Percentiles rank a stretch among this genome's conserved stretches.
Conservation (phyloP, 1,139 yeast species). For the Torulaspora globosa region DNA sequence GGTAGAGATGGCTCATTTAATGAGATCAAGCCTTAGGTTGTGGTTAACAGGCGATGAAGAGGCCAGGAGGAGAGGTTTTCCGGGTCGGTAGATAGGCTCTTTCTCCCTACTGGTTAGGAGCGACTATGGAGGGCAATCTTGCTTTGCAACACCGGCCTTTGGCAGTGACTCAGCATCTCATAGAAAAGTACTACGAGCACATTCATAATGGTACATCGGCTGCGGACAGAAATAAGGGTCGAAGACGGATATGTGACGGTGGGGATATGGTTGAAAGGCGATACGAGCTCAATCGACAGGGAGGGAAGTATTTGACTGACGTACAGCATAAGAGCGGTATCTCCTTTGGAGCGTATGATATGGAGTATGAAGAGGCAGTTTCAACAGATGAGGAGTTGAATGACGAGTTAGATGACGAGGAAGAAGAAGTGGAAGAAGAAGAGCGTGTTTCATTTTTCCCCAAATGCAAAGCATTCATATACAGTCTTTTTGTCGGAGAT, state of each 20-base stretch:
- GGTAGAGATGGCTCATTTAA: neutral
- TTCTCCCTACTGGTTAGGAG: neutral
- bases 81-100: neutral
- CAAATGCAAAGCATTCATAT: conserved; percentile 17
- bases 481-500: conserved; percentile 27
- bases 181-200: conserved; percentile 20
- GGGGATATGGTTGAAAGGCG: conserved; percentile 6
- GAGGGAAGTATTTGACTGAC: neutral
- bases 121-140: conserved; percentile 9
- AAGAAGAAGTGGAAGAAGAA: neutral
- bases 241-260: conserved; percentile 6
- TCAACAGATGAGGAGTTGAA: conserved; percentile 3
- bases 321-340: conserved; percentile 2
- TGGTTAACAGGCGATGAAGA: neutral
- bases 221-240: conserved; percentile 1
- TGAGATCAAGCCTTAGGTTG: neutral
- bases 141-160: conserved; percentile 13
- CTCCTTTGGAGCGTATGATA: neutral
- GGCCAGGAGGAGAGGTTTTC: no score
- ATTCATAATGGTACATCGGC: conserved; percentile 9
- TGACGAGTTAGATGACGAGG: conserved; percentile 6
- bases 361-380: conserved; percentile 7
- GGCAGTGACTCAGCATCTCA: conserved; percentile 22
- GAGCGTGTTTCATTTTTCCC: conserved; percentile 14
- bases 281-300: conserved; percentile 6